Evolutionary conservation across 2,329 filamentous ascomycete genomes (phyloP), one percentile per base, ranked within the genome.

Genomic region (Alternaria atra): DNA sequence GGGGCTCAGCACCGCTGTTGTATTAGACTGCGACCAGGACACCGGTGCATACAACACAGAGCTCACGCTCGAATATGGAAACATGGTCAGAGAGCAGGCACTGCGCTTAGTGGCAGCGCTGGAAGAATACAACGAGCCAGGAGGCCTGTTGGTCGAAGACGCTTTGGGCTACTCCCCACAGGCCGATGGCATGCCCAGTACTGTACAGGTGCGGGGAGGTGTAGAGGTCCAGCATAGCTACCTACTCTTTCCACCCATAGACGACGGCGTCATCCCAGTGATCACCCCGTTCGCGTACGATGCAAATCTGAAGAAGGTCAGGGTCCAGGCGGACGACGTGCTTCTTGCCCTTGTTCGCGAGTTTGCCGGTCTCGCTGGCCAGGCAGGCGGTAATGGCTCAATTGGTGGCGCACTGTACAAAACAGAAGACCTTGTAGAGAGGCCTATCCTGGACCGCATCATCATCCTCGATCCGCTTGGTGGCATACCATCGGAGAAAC

Each of bases 401-500:
- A 44, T 58, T 27, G 50, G 53, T 43, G 61, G 58, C 9, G 43
- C 40, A 17, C 30, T 76, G 34, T 75, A 78, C 42, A 64, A 62
- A 29, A 58, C 65, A 12, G 47, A 42, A 27, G 50, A 60, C 6
- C 35, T 52, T 8, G 47, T 56, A 56, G 84, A 85, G 30, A 69
- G 67, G 43, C 69, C 69, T 6, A 64, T 74, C 79, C 81, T 99
- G 6, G 94, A 98, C 74, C 87, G 94, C 35, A 84, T 99, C 42
- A 97, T 99, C 63, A 83, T 99, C 29, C 84, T 99, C 6, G 95
- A 99, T 76, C 89, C 92, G 0, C 80, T 93, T 0, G 95, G 95
- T 3, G 94, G 93, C 0, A 93, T 94, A 46, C 95, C 95, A 0
- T 92, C 60, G 76, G 85, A 70, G 80, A 84, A 75, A 77, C 86